Evolutionary conservation across 2,329 filamentous ascomycete species (phyloP), one percentile per base, ranked within the genome.

Genomic region (Colletotrichum godetiae): DNA sequence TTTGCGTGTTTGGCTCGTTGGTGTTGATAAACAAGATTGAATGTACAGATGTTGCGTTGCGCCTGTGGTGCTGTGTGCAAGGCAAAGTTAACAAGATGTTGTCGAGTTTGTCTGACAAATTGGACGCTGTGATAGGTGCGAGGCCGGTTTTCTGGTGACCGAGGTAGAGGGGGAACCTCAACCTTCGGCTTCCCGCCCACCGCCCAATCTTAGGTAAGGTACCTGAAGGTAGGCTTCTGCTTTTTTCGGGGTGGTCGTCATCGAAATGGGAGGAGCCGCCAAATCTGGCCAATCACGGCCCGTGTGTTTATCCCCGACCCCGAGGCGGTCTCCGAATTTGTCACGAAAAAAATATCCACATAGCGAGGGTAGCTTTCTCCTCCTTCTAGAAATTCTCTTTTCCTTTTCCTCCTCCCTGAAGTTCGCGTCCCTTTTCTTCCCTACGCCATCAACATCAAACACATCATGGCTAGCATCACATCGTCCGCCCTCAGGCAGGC

Each of bases 401-500:
- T 24, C 10, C 74, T 65, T 37, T 77, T 63, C 66, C 67, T 73
- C 37, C 42, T 56, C 56, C 66, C 69, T 69, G 75, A 70, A 75
- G 61, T 58, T 74, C 74, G 68, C 57, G 68, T 75, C 72, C 62
- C 63, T 15, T 8, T 29, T 53, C 57, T 72, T 74, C 73, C 70
- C 73, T 67, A 72, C 67, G 72, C 69, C 75, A 74, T 76, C 68
- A 27, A 55, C 62, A 70, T 67, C 75, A 67, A 69, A 64, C 66
- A 42, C 75, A 82, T 73, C 78, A 93, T 94, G 92, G 88, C 90
- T 78, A 90, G 86, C 80, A 83, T 92, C 81, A 88, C 92, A 83
- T 91, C 93, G 74, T 88, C 89, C 80, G 90, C 92, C 78, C 86
- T 94, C 84, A 92, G 94, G 86, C 93, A 95, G 88, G 93, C 92